Evolutionary conservation across 2,329 filamentous ascomycete genomes (phyloP).

Genomic region (Aspergillus chevalieri): DNA sequence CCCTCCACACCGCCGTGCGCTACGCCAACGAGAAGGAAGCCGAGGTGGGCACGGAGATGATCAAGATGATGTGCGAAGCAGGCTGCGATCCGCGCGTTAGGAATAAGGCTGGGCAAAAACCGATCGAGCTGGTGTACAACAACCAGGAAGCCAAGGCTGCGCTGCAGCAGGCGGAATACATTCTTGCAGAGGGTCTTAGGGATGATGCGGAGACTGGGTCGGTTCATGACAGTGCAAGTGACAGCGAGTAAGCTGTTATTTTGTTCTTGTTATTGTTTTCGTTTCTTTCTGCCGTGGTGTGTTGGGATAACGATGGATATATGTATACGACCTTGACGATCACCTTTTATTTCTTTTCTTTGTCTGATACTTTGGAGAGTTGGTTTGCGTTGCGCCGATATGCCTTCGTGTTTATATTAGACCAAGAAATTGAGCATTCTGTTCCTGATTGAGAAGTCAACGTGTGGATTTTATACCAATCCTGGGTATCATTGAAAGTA

Average conservation of each 20-base stretch:
- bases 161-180: conserved; percentile 43
- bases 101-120: conserved; percentile 44
- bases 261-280: background rate
- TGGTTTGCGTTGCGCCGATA: background rate
- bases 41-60: conserved; percentile 39
- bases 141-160: conserved; percentile 36
- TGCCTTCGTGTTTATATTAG: background rate
- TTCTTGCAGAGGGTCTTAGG: conserved; percentile 40
- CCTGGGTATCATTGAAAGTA: background rate
- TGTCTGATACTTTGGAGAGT: background rate
- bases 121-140: conserved; percentile 39
- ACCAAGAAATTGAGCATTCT: too few relatives aligned
- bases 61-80: conserved; percentile 46
- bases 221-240: conserved; percentile 35
- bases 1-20: conserved; percentile 40
- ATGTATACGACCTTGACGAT: conserved; percentile 17
- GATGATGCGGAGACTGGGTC: conserved; percentile 27
- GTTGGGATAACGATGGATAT: conserved; percentile 1
- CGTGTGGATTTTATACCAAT: background rate
- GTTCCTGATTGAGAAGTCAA: too few relatives aligned
- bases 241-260: conserved; percentile 30
- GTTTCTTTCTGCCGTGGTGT: background rate
- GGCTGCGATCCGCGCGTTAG: conserved; percentile 44
- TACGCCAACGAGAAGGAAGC: conserved; percentile 43
- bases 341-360: conserved; percentile 4